These are phyloP conservation scores for Botrytis deweyae DNA, from an alignment of 2,329 filamentous ascomycete genomes.

Conservation along the genomic window DNA sequence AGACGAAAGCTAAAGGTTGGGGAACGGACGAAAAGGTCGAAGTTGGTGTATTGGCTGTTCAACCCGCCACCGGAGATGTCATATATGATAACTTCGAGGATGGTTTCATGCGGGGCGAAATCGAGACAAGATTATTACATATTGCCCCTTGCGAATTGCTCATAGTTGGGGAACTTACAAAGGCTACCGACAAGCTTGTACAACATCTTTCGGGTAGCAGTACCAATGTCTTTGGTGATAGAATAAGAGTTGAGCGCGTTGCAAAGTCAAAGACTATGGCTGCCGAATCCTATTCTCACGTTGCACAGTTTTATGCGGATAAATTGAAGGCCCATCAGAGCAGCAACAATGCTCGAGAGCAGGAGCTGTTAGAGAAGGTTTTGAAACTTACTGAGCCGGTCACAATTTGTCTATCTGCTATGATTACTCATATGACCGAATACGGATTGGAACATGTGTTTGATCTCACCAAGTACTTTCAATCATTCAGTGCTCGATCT, in stretches of 20 bases:
- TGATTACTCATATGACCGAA: slow-evolving; percentile 90
- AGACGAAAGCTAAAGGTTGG: slow-evolving; percentile 73
- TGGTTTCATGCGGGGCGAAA: slow-evolving; percentile 94
- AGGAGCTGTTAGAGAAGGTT: slow-evolving; percentile 77
- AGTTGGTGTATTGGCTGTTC: slow-evolving; percentile 88
- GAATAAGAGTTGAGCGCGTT: slow-evolving; percentile 79
- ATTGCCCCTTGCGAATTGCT: slow-evolving; percentile 95
- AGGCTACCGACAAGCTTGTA: slow-evolving; percentile 87
- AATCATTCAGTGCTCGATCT: slow-evolving; percentile 88
- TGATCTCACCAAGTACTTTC: slow-evolving; percentile 93
- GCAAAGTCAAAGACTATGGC: slow-evolving; percentile 76
- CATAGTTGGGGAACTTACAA: slow-evolving; percentile 86
- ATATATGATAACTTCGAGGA: slow-evolving; percentile 96
- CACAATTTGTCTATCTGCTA: slow-evolving; percentile 88
- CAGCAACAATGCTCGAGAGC: slow-evolving; percentile 54
- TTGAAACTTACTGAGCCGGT: slow-evolving; percentile 81
- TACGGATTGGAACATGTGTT: slow-evolving; percentile 96
- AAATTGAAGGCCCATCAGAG: slow-evolving; percentile 66
- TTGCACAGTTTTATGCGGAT: slow-evolving; percentile 88
- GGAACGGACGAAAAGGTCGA: slow-evolving; percentile 92
- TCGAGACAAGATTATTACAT: slow-evolving; percentile 92
- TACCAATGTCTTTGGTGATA: slow-evolving; percentile 89
- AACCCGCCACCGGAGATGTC: slow-evolving; percentile 92
- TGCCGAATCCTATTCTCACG: slow-evolving; percentile 81
- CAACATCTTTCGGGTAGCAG: slow-evolving; percentile 85